These are phyloP conservation scores for Penicillium paneum DNA, from an alignment of 2,329 filamentous ascomycete genomes.

Conservation along the genomic window DNA sequence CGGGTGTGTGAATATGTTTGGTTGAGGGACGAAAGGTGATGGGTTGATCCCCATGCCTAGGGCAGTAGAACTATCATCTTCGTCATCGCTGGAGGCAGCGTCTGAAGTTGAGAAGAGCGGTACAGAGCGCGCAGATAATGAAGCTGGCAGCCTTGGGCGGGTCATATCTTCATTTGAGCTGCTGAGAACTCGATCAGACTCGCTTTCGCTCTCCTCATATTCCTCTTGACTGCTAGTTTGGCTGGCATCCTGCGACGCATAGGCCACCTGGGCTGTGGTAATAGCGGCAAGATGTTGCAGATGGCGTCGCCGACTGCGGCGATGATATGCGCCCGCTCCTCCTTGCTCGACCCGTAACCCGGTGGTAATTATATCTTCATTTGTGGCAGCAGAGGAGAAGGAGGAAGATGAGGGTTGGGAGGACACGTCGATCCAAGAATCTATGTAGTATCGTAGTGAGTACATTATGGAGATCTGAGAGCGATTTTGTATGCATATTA, in stretches of 20 bases:
- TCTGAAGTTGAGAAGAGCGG: slow-evolving; percentile 29
- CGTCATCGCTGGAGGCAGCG: slow-evolving; percentile 50
- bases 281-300: slow-evolving; percentile 35
- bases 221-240: slow-evolving; percentile 80
- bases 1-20: slow-evolving; percentile 88
- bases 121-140: slow-evolving; percentile 23
- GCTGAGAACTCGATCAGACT: slow-evolving; percentile 70
- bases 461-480: slow-evolving; percentile 34
- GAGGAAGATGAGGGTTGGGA: slow-evolving; percentile 94
- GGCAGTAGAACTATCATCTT: slow-evolving; percentile 78
- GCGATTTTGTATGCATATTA: slow-evolving; percentile 19
- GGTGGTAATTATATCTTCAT: slow-evolving; percentile 86
- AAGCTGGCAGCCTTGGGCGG: slow-evolving; percentile 22
- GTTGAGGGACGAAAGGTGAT: slow-evolving; percentile 72
- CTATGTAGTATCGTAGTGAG: slow-evolving; percentile 55
- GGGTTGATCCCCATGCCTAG: slow-evolving; percentile 62
- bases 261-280: slow-evolving; percentile 42
- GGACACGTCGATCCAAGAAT: slow-evolving; percentile 94
- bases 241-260: slow-evolving; percentile 45
- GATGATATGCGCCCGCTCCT: slow-evolving; percentile 49
- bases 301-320: slow-evolving; percentile 55
- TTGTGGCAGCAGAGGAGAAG: slow-evolving; percentile 67
- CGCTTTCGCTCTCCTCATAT: slow-evolving; percentile 89
- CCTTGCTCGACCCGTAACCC: slow-evolving; percentile 72
- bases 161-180: slow-evolving; percentile 60